Percentiles rank a stretch among this genome's conserved stretches.
Evolutionary conservation across 371 early-diverging fungal species (phyloP).

Genomic region (Rhizomucor pusillus): DNA sequence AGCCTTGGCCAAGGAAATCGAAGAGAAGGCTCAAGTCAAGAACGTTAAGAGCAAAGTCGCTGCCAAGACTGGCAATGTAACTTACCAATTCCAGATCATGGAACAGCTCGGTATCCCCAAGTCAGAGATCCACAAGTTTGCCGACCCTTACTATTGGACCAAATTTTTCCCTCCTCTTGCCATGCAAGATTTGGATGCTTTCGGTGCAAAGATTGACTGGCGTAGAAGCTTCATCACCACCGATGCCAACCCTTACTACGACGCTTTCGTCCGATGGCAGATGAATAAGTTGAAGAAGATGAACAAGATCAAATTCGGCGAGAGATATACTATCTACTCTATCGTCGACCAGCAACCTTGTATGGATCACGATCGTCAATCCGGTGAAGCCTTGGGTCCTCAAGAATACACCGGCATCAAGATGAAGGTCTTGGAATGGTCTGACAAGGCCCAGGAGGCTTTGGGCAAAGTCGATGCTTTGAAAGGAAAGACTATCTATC

Average conservation of each 20-base stretch:
- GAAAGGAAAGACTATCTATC: conserved; percentile 73
- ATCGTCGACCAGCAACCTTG: conserved; percentile 98
- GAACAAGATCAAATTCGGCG: conserved; percentile 95
- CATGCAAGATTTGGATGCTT: conserved; percentile 75
- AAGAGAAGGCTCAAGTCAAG: conserved; percentile 55
- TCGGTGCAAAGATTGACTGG: conserved; percentile 98
- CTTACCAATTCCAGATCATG: conserved; percentile 98
- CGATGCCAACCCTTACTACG: conserved; percentile 98
- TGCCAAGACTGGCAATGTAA: conserved; percentile 82
- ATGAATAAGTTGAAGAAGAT: conserved; percentile 88
- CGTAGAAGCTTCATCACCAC: conserved; percentile 99
- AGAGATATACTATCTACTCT: conserved; percentile 98
- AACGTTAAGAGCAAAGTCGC: conserved; percentile 82
- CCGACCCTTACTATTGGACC: conserved; percentile 96
- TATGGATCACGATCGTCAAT: conserved; percentile 99
- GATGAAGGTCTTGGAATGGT: conserved; percentile 77
- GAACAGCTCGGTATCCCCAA: conserved; percentile 85
- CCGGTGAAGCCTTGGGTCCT: conserved; percentile 98
- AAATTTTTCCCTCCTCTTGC: conserved; percentile 95
- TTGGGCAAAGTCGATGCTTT: conserved; percentile 57
- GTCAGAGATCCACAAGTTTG: conserved; percentile 93
- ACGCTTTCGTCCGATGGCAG: conserved; percentile 99
- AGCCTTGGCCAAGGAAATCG: conserved; percentile 47
- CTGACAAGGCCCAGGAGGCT: conserved; percentile 50
- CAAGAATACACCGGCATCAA: conserved; percentile 96